Base-by-base conservation (phyloP, 2,329 filamentous ascomycete species). In the Colletotrichum sp. region DNA sequence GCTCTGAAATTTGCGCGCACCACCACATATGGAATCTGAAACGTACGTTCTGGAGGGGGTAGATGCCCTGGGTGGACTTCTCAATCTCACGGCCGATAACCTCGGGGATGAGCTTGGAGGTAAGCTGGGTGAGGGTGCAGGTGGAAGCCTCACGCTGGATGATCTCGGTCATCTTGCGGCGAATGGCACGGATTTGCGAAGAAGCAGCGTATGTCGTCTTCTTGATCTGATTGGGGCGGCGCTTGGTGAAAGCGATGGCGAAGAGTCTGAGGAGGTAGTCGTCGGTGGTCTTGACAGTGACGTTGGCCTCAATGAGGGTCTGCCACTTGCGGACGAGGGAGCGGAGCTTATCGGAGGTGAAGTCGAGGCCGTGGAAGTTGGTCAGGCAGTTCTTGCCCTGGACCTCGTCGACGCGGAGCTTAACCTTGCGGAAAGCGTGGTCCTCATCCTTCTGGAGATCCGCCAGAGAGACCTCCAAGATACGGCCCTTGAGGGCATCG, bases 311-410 rank as follows among this genome's bases (percentile, higher is more conserved):
- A 83, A 99, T 99, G 85, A 99, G 92, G 80, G 96, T 94, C 90
- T 99, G 97, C 97, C 97, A 99, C 92, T 99, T 99, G 91, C 97
- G 96, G 84, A 99, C 97, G 81, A 99, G 94, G 80, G 97, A 99
- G 87, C 97, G 95, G 84, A 99, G 94, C 93, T 99, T 99, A 93
- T 99, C 97, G 83, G 97, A 98, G 87, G 97, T 99, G 94, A 99
- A 99, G 91, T 99, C 97, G 87, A 99, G 93, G 83, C 97, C 97
- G 93, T 99, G 96, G 95, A 99, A 99, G 94, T 98, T 98, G 92
- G 97, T 99, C 89, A 99, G 91, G 92, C 97, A 99, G 94, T 98
- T 99, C 94, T 98, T 98, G 92, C 97, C 97, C 91, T 99, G 97
- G 80, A 99, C 93, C 91, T 99, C 97, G 86, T 99, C 97, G 84